Conservation (phyloP, 139 green algal species). For the Yamagishiella unicocca region DNA sequence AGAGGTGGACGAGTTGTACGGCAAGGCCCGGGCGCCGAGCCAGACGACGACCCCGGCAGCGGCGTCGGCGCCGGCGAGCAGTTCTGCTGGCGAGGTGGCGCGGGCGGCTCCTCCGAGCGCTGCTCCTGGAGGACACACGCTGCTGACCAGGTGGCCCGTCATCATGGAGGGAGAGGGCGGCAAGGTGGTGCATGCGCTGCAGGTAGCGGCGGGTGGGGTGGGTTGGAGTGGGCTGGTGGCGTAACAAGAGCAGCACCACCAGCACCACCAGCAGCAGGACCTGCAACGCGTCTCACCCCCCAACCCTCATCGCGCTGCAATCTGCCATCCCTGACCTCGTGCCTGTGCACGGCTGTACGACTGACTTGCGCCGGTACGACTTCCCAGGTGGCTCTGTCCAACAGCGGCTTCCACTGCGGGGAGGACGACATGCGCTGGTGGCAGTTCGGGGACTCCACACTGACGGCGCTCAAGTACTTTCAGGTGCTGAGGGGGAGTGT, state of each 20-base stretch:
- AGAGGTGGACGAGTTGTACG: constrained; percentile 29
- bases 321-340: no score
- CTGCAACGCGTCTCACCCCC: no score
- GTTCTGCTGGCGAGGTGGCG: neutral
- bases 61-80: neutral
- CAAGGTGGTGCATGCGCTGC: constrained; percentile 59
- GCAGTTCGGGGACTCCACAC: constrained; percentile 66
- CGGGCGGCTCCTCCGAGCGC: neutral
- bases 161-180: constrained; percentile 63
- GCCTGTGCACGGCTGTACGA: no score
- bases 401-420: constrained; percentile 59
- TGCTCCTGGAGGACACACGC: neutral
- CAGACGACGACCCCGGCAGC: neutral
- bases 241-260: no score
- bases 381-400: constrained; percentile 56
- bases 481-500: constrained; percentile 67
- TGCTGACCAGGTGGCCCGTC: constrained; percentile 50
- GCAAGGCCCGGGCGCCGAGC: neutral
- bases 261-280: no score
- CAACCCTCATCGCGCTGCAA: no score
- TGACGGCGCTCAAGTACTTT: constrained; percentile 61
- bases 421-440: constrained; percentile 77
- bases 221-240: no score
- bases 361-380: no score
- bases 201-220: constrained; percentile 41